phyloP scores from a whole-genome alignment of 345 rosid genomes.

The Syzygium oleosum region DNA sequence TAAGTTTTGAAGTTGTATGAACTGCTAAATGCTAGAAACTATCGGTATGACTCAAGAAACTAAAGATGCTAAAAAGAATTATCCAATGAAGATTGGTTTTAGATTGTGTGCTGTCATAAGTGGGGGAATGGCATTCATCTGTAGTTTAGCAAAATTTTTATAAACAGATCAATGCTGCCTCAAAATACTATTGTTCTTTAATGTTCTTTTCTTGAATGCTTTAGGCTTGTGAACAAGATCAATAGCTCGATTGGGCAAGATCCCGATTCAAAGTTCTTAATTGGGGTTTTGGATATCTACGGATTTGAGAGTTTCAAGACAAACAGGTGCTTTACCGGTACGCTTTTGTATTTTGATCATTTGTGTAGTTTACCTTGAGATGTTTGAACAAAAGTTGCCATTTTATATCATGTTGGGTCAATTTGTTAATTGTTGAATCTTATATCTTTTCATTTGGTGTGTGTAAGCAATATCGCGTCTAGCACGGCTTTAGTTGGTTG shows the following conservation, averaged over 20 bases:
- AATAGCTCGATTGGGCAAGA: slow-evolving; percentile 91
- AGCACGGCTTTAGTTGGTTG: background rate
- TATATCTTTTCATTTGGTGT: background rate
- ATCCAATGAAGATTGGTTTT: background rate
- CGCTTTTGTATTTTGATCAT: slow-evolving; percentile 56
- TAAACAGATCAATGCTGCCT: background rate
- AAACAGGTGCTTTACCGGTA: slow-evolving; percentile 99
- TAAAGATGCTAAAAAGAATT: background rate
- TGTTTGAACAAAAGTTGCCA: background rate
- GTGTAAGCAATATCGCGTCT: background rate
- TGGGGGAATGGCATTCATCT: background rate
- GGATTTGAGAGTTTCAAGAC: slow-evolving; percentile 99
- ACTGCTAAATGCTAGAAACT: background rate
- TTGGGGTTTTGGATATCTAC: slow-evolving; percentile 97
- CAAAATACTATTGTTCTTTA: background rate
- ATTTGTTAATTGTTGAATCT: background rate
- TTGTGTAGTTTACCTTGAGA: slow-evolving; percentile 6
- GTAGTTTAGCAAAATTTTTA: background rate
- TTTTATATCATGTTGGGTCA: background rate
- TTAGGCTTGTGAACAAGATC: slow-evolving; percentile 92
- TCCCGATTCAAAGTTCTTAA: slow-evolving; percentile 61
- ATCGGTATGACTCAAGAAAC: background rate
- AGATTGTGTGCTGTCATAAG: background rate
- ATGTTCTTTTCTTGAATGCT: background rate
- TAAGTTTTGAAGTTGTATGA: background rate